Base-by-base conservation (phyloP, 2,329 filamentous ascomycete species). In the Trichoderma arundinaceum region DNA sequence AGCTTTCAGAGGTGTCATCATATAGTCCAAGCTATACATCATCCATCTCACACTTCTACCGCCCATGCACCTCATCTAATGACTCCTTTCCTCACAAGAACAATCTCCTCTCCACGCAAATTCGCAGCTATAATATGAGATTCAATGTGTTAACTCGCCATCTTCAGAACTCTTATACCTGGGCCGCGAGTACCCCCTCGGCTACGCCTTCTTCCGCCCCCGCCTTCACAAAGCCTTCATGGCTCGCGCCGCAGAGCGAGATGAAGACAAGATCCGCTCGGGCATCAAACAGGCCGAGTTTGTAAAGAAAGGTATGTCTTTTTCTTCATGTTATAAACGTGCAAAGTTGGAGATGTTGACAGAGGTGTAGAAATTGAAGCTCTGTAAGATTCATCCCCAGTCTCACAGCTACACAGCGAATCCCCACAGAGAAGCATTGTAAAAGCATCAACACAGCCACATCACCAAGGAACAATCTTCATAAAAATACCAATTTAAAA, bases 141-240 rank as follows among this genome's bases (percentile, higher is more conserved):
- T 28, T 28, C 22, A 4, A 3, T 4, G 22, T 28, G 22, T 28
- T 28, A 4, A 28, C 22, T 4, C 2, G 22, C 22, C 22, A 33
- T 12, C 48, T 8, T 2, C 9, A 96, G 93, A 97, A 73, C 86
- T 97, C 10, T 84, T 99, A 49, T 88, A 90, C 72, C 83, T 98
- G 13, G 93, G 94, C 39, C 87, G 89, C 64, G 90, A 94, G 66
- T 98, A 98, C 73, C 94, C 95, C 1, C 83, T 91, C 15, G 95
- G 95, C 53, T 96, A 79, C 69, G 79, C 83, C 35, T 97, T 94
- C 79, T 97, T 96, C 76, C 87, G 90, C 10, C 86, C 88, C 7
- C 87, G 93, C 1, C 81, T 97, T 9, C 93, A 97, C 79, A 88
- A 88, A 67, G 94, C 94, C 0, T 99, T 98, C 79, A 86, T 89